These are phyloP conservation scores for Gracilaria domingensis DNA, from an alignment of 23 red algal species.

Conservation along the genomic window DNA sequence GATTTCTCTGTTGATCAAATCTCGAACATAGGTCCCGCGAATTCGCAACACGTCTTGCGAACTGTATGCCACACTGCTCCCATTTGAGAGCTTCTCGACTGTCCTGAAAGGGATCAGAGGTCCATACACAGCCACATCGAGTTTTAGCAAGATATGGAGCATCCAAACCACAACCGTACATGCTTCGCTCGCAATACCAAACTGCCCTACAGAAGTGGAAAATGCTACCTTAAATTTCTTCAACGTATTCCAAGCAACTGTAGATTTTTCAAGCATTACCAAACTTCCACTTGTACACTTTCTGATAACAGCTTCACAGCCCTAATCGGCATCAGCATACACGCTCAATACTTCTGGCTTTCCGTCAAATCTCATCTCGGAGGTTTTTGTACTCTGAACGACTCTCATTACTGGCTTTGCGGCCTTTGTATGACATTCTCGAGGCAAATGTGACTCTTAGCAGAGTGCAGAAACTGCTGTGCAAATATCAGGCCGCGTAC, in stretches of 20 bases:
- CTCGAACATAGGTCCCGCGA: conserved; percentile 13
- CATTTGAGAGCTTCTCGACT: conserved; percentile 10
- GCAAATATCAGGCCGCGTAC: neutral
- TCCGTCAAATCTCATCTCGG: neutral
- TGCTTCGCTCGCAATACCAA: conserved; percentile 21
- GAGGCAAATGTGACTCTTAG: neutral
- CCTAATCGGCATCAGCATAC: conserved; percentile 15
- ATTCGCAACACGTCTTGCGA: conserved; percentile 41
- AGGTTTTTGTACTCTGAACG: conserved; percentile 1
- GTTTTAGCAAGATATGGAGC: neutral
- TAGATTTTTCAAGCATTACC: neutral
- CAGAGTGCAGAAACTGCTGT: conserved; percentile 2
- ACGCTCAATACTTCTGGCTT: neutral
- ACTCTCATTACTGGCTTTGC: conserved; percentile 1
- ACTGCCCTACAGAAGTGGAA: conserved; percentile 33
- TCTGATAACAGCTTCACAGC: neutral
- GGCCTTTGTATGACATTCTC: neutral
- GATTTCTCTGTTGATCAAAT: no score
- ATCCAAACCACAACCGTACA: conserved; percentile 23
- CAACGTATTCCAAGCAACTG: neutral
- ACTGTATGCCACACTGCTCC: conserved; percentile 8
- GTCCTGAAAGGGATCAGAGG: neutral
- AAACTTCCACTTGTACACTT: neutral
- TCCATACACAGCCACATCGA: neutral
- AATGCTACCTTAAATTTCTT: conserved; percentile 26